phyloP scores from a whole-genome alignment of 2,329 filamentous ascomycete genomes.

The Cladosporium austrohemisphaericum region DNA sequence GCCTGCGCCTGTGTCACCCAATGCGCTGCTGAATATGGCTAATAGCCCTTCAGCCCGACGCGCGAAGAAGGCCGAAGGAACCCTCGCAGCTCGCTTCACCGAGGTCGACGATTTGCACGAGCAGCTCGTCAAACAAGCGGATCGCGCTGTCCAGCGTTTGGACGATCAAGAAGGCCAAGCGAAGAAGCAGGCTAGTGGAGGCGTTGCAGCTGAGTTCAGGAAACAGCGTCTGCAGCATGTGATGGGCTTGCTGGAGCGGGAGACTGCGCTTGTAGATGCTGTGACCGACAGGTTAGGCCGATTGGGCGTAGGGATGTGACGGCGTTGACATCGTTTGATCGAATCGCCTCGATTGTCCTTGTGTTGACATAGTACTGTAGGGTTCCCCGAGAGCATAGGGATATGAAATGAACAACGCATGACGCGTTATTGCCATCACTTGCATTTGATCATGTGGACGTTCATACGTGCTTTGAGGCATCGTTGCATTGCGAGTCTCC shows the following conservation, averaged over 20 bases:
- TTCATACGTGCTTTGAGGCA: too few species aligned
- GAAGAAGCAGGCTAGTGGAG: conserved; percentile 37
- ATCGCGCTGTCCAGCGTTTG: conserved; percentile 24
- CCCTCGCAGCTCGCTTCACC: conserved; percentile 22
- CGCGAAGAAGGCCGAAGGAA: conserved; percentile 11
- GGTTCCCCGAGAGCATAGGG: too few species aligned
- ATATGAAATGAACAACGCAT: too few species aligned
- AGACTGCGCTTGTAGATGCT: conserved; percentile 65
- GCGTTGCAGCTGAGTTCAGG: conserved; percentile 56
- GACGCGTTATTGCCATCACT: too few species aligned
- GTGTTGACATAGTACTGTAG: too few species aligned
- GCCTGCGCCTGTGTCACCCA: conserved; percentile 17
- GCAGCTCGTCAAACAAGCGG: conserved; percentile 26
- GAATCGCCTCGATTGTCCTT: not conserved
- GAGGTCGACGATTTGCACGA: conserved; percentile 28
- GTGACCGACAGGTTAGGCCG: conserved; percentile 60
- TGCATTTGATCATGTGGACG: too few species aligned
- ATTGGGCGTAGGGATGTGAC: conserved; percentile 33
- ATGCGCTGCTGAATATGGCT: conserved; percentile 31
- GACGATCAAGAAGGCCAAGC: conserved; percentile 30
- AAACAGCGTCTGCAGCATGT: conserved; percentile 63
- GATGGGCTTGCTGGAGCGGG: conserved; percentile 59
- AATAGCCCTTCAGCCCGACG: conserved; percentile 17
- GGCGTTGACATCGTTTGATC: not conserved
- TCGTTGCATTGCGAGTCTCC: too few species aligned